Base-by-base conservation (phyloP, 78 protist species). In the Dictyostelium purpureum region DNA sequence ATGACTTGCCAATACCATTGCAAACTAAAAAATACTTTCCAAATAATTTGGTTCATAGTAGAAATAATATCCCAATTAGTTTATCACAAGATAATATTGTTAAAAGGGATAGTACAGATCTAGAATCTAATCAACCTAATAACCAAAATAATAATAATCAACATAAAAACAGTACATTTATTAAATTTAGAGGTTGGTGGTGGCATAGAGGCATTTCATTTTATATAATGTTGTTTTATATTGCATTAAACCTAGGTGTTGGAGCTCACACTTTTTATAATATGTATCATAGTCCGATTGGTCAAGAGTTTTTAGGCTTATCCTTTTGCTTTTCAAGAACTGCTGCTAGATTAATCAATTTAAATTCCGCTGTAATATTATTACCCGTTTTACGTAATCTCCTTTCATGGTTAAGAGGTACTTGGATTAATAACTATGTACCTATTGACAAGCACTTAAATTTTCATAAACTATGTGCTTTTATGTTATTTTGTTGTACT, bases 381-480 rank as follows among this genome's bases (percentile, higher is more conserved):
- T 83, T 97, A 21, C 94, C 97, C 2, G 97, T 97, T 54, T 76
- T 93, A 40, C 93, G 97, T 21, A 95, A 95, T 52, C 43, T 96
- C 35, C 37, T 94, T 19, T 51, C 96, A 14, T 82, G 69, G 63
- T 42, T 40, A 18, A 52, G 83, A 45, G 89, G 93, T 51, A 37
- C 78, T 2, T 47, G 49, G 65, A 28, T 96, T 52, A 37, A 42
- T 11, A 38, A 19, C 14, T 42, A 80, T 51, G 21, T 96, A n/a
- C 98, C 97, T 18, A 70, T 97, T 11, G 99, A 97, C 83, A 77
- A 87, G 77, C 77, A 79, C 63, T 59, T 97, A n/a, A 73, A 35
- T 18, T 81, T 91, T 51, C 99, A 97, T 89, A 87, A 85, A 80
- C 18, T 83, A 40, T 83, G 90, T 71, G 79, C 81, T 40, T 6